Base-by-base conservation (phyloP, 2,329 filamentous ascomycete genomes). In the Fusarium domesticum region DNA sequence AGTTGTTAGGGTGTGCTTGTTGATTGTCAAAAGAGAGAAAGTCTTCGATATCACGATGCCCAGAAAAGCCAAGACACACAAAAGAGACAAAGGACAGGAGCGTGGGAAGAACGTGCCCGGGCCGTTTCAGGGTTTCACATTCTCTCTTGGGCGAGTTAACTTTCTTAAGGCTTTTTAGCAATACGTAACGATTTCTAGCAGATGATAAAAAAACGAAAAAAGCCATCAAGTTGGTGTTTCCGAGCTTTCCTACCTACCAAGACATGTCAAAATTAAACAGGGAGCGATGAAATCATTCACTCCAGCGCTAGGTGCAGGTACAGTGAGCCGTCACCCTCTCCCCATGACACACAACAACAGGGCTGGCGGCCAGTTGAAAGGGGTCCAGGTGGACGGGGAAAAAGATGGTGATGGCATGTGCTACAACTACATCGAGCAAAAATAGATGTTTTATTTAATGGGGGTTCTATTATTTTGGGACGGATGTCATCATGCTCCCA, bases 401-500 rank as follows among this genome's bases (percentile, higher is more conserved):
- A 28, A 28, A 28, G 14, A 28, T 12, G 23, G 14, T 28, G 23
- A 28, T 28, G 23, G 23, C 23, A 28, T 28, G 23, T 28, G 23
- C 23, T 4, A 28, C 23, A 28, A 8, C 14, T 8, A 28, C 23
- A 28, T 11, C 10, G 14, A 28, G 14, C 10, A 28, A 10, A 12
- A 28, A 11, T 8, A 28, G 39, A 45, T 48, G 35, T 45, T 39
- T 28, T n/a, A n/a, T n/a, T n/a, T n/a, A n/a, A n/a, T n/a, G n/a
- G n/a, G n/a, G n/a, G n/a, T n/a, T n/a, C n/a, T n/a, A n/a, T n/a
- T n/a, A n/a, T n/a, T n/a, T n/a, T n/a, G n/a, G n/a, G n/a, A n/a
- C 19, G 44, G 42, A 44, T 54, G 48, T 47, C 47, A 54, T 48
- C 51, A 53, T 54, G 30, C 28, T 31, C 51, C 53, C 39, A 23